These are phyloP conservation scores for Camelina sativa DNA, from an alignment of 345 rosid genomes.

Conservation along the genomic window DNA sequence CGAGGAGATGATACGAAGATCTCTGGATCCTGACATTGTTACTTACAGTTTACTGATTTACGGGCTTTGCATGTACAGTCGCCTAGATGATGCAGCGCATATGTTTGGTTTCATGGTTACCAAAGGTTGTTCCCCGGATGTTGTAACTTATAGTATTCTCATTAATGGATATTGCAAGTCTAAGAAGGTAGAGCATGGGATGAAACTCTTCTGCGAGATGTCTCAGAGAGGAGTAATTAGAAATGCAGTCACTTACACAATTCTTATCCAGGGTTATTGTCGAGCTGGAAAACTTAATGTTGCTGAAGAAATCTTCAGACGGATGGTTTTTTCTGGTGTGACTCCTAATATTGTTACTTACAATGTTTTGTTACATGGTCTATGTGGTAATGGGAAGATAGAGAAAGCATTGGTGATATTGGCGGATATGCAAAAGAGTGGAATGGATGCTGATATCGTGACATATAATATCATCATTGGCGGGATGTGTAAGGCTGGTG, in stretches of 20 bases:
- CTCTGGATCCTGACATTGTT: constrained; percentile 36
- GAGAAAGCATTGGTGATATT: constrained; percentile 44
- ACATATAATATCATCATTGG: constrained; percentile 45
- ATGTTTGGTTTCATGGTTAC: constrained; percentile 40
- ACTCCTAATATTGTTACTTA: constrained; percentile 44
- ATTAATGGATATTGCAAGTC: constrained; percentile 49
- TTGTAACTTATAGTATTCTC: constrained; percentile 45
- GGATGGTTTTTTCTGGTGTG: constrained; percentile 43
- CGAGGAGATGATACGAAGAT: constrained; percentile 38
- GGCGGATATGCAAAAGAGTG: constrained; percentile 37
- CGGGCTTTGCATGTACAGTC: constrained; percentile 40
- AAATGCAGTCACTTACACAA: constrained; percentile 39
- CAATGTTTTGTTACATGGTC: constrained; percentile 43
- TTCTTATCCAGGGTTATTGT: constrained; percentile 46
- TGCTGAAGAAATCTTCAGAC: constrained; percentile 39
- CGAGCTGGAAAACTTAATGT: constrained; percentile 36
- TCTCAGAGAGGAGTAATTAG: constrained; percentile 36
- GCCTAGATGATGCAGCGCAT: constrained; percentile 41
- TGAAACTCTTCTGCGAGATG: constrained; percentile 46
- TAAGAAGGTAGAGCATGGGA: constrained; percentile 45
- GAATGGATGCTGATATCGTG: constrained; percentile 36
- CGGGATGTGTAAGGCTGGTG: constrained; percentile 45
- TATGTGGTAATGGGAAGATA: constrained; percentile 43
- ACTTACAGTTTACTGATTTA: constrained; percentile 40
- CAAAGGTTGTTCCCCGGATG: constrained; percentile 41